Evolutionary conservation across 2,329 filamentous ascomycete species (phyloP).

Genomic region (Thielaviopsis euricoi): DNA sequence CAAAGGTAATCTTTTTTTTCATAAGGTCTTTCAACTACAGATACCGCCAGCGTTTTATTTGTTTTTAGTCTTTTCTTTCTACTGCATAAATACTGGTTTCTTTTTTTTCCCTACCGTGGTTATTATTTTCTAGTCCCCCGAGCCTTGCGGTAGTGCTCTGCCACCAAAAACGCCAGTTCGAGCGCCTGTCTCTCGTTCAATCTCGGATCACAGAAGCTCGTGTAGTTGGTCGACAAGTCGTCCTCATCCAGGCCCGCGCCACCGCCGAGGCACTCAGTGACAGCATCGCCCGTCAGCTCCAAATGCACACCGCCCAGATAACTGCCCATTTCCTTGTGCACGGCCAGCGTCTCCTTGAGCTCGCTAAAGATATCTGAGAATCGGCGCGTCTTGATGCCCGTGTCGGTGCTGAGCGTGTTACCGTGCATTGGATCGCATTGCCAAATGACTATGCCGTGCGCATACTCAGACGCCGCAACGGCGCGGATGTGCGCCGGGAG

Average conservation of each 20-base stretch:
- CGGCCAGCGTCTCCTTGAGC: conserved; percentile 63
- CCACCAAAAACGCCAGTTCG: conserved; percentile 85
- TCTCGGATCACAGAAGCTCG: conserved; percentile 86
- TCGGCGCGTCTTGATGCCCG: conserved; percentile 78
- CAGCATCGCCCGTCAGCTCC: conserved; percentile 86
- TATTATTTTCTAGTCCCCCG: conserved; percentile 11
- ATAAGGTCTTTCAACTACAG: too few relatives aligned
- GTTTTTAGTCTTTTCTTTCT: background rate
- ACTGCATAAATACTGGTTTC: too few relatives aligned
- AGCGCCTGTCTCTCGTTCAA: conserved; percentile 96
- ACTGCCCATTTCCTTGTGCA: conserved; percentile 69
- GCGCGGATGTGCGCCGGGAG: conserved; percentile 77
- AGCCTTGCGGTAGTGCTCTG: conserved; percentile 50
- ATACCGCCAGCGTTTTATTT: too few relatives aligned
- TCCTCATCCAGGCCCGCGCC: conserved; percentile 76
- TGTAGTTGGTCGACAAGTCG: conserved; percentile 80
- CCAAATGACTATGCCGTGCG: conserved; percentile 56
- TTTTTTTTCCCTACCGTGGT: background rate
- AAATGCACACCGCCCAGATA: conserved; percentile 90
- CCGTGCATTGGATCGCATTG: conserved; percentile 99
- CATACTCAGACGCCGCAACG: conserved; percentile 62
- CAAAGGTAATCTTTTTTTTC: background rate
- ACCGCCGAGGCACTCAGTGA: conserved; percentile 89
- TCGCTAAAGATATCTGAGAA: conserved; percentile 85
- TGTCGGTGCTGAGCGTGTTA: conserved; percentile 50